These are phyloP conservation scores for Daldinia childiae DNA, from an alignment of 495 filamentous ascomycete genomes.

Conservation along the genomic window DNA sequence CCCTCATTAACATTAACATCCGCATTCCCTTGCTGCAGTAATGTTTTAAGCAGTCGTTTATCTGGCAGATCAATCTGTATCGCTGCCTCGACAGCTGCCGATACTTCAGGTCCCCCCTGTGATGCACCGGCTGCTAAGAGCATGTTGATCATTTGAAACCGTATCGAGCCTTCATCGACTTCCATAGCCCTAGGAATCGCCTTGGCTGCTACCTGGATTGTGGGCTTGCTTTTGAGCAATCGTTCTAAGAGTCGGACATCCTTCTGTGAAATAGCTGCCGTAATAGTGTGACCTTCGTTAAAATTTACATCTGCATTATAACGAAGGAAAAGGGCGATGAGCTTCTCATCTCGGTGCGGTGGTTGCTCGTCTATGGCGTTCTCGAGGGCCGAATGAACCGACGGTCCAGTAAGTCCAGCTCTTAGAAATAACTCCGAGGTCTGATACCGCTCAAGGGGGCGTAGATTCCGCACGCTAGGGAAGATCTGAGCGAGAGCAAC, in stretches of 20 bases:
- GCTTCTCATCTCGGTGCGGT: constrained; percentile 52
- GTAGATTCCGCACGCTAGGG: constrained; percentile 47
- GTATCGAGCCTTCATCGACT: constrained; percentile 38
- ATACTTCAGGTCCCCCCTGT: constrained; percentile 46
- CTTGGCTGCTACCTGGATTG: constrained; percentile 49
- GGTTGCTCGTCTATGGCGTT: constrained; percentile 55
- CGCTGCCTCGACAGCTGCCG: constrained; percentile 47
- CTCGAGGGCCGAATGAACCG: constrained; percentile 52
- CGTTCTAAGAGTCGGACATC: constrained; percentile 52
- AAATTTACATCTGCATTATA: constrained; percentile 58
- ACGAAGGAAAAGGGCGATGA: constrained; percentile 55
- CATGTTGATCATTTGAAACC: constrained; percentile 53
- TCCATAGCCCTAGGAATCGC: constrained; percentile 53
- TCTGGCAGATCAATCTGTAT: constrained; percentile 50
- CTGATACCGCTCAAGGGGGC: constrained; percentile 48
- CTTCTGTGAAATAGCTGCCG: constrained; percentile 51
- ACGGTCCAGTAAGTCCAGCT: constrained; percentile 49
- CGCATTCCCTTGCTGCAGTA: constrained; percentile 54
- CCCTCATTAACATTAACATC: constrained; percentile 57
- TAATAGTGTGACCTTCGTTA: constrained; percentile 54
- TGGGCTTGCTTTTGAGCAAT: constrained; percentile 50
- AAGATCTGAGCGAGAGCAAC: constrained; percentile 54
- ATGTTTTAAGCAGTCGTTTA: constrained; percentile 47
- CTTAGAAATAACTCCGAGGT: constrained; percentile 54
- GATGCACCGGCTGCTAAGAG: constrained; percentile 52